Conservation (phyloP, 208 protist species). For the Acanthamoeba lenticulata region DNA sequence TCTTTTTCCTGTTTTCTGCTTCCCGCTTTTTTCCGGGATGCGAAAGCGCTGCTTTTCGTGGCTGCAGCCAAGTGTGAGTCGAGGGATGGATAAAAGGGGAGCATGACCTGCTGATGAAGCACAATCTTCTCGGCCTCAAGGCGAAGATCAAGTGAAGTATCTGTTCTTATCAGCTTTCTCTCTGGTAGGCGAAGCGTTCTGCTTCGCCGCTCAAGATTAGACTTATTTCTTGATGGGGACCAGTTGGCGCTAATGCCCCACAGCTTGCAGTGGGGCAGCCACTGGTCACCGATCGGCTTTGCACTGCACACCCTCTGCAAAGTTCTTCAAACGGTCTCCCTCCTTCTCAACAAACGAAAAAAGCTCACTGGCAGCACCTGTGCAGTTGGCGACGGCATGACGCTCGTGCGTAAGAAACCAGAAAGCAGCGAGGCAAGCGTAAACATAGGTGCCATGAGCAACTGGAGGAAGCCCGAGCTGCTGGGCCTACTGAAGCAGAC, state of each 20-base stretch:
- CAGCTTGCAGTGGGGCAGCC: neutral
- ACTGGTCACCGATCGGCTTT: neutral
- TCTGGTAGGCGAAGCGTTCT: no score
- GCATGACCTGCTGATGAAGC: no score
- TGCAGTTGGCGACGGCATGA: neutral
- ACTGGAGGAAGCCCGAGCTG: neutral
- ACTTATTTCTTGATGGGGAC: no score
- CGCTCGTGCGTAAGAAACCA: neutral
- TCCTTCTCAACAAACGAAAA: neutral
- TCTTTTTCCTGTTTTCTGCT: neutral
- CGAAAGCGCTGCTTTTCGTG: neutral
- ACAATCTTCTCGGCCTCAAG: no score
- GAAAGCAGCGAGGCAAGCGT: neutral
- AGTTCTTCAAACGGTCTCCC: conserved; percentile 9
- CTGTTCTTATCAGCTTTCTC: no score
- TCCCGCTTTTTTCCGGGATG: neutral
- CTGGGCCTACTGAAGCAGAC: neutral
- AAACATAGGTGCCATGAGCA: neutral
- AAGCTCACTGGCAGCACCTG: neutral
- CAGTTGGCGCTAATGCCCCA: neutral
- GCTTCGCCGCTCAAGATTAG: no score
- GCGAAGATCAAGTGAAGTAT: no score
- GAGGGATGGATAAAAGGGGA: no score
- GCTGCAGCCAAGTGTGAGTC: no score
- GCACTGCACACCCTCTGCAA: neutral